These are phyloP conservation scores for Bremia lactucae DNA, from an alignment of 352 stramenopile genomes.

Conservation along the genomic window DNA sequence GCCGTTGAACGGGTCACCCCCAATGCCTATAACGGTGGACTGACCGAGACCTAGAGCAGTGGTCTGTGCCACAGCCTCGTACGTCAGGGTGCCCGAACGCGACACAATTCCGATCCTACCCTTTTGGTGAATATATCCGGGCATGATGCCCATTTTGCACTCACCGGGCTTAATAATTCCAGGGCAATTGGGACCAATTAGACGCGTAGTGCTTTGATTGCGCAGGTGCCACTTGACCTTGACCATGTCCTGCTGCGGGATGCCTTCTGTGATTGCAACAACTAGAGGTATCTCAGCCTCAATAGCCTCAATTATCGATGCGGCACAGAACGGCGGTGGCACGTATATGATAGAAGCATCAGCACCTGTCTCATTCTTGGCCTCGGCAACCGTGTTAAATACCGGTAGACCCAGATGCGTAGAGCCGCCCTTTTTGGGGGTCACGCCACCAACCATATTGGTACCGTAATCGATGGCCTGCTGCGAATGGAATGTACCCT, in stretches of 20 bases:
- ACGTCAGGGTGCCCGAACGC: conserved; percentile 96
- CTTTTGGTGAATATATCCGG: conserved; percentile 97
- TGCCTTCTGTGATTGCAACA: conserved; percentile 98
- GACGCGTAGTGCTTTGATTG: conserved; percentile 88
- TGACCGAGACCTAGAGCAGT: conserved; percentile 94
- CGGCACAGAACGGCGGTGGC: conserved; percentile 95
- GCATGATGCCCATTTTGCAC: conserved; percentile 99
- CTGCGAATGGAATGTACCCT: conserved; percentile 98
- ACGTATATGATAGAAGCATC: conserved; percentile 99
- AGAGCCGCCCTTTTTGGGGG: conserved; percentile 96
- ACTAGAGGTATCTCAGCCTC: conserved; percentile 93
- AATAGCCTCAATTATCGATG: conserved; percentile 98
- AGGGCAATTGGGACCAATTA: conserved; percentile 99
- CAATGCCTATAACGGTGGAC: conserved; percentile 98
- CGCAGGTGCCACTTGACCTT: conserved; percentile 93
- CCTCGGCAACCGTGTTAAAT: conserved; percentile 93
- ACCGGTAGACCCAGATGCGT: conserved; percentile 97
- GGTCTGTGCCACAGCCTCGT: conserved; percentile 98
- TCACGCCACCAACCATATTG: conserved; percentile 98
- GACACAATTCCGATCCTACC: conserved; percentile 99
- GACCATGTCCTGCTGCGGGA: conserved; percentile 99
- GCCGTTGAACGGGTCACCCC: conserved; percentile 99
- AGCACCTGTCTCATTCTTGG: conserved; percentile 78
- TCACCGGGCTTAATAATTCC: conserved; percentile 99
- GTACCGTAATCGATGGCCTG: conserved; percentile 99